phyloP scores from a whole-genome alignment of 2,329 filamentous ascomycete genomes.

The Exophiala bonariae region DNA sequence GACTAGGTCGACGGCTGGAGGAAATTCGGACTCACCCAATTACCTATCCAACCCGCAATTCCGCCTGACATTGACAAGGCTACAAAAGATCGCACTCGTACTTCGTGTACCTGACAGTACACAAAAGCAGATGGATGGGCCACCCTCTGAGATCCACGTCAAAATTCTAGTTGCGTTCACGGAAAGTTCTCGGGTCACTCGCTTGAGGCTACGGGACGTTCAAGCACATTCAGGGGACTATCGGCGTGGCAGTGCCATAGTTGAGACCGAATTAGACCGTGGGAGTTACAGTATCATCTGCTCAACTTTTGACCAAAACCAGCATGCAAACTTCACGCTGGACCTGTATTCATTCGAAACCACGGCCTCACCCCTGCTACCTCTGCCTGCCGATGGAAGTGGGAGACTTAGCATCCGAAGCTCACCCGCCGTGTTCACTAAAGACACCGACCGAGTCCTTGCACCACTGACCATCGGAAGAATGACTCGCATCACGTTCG shows the following conservation, averaged over 20 bases:
- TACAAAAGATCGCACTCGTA: slow-evolving; percentile 22
- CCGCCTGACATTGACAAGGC: slow-evolving; percentile 56
- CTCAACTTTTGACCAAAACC: slow-evolving; percentile 27
- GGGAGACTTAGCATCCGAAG: slow-evolving; percentile 68
- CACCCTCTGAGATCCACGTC: slow-evolving; percentile 74
- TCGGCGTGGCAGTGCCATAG: slow-evolving; percentile 72
- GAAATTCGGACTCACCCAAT: slow-evolving; percentile 72
- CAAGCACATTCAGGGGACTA: slow-evolving; percentile 86
- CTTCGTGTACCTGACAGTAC: slow-evolving; percentile 37
- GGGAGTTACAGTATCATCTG: slow-evolving; percentile 62
- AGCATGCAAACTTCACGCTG: slow-evolving; percentile 72
- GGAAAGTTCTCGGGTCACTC: slow-evolving; percentile 65
- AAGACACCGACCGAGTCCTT: slow-evolving; percentile 54
- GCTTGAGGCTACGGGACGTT: slow-evolving; percentile 72
- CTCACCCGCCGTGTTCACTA: slow-evolving; percentile 51
- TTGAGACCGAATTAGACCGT: slow-evolving; percentile 63
- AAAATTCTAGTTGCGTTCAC: slow-evolving; percentile 66
- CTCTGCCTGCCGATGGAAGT: slow-evolving; percentile 70
- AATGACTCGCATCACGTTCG: slow-evolving; percentile 63
- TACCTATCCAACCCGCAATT: slow-evolving; percentile 92
- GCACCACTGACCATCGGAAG: slow-evolving; percentile 51
- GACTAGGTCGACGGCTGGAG: slow-evolving; percentile 78
- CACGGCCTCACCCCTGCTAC: slow-evolving; percentile 38
- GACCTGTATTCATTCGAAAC: slow-evolving; percentile 55
- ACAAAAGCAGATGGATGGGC: neutral